Evolutionary conservation across 2,329 filamentous ascomycete species (phyloP).

Genomic region (Dactylella cylindrospora): DNA sequence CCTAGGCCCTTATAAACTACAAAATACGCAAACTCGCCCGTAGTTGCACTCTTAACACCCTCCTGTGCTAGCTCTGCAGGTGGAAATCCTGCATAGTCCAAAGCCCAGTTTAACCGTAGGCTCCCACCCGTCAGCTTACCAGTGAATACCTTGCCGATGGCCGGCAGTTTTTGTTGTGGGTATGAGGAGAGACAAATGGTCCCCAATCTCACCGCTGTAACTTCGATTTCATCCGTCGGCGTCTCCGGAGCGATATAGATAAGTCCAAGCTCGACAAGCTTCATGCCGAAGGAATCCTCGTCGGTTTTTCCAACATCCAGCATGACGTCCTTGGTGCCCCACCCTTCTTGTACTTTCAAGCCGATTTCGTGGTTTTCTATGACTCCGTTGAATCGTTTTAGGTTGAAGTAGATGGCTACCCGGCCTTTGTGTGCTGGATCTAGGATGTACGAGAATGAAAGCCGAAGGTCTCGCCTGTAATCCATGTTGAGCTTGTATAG

Average conservation of each 20-base stretch:
- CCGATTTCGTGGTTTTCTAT: constrained; percentile 29
- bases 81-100: constrained; percentile 32
- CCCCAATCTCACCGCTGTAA: constrained; percentile 4
- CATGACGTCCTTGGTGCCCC: constrained; percentile 32
- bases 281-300: constrained; percentile 27
- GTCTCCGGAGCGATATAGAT: constrained; percentile 6
- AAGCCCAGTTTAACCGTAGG: constrained; percentile 44
- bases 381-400: constrained; percentile 21
- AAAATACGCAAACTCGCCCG: constrained; percentile 47
- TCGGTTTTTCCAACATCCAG: constrained; percentile 38
- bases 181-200: constrained; percentile 22
- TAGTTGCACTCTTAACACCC: constrained; percentile 45
- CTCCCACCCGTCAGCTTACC: constrained; percentile 15
- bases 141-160: constrained; percentile 38
- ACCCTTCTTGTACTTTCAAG: constrained; percentile 36
- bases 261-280: constrained; percentile 24
- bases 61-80: constrained; percentile 3
- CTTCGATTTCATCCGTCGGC: not conserved
- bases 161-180: constrained; percentile 29
- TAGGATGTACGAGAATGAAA: constrained; percentile 45
- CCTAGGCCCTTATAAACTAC: constrained; percentile 45
- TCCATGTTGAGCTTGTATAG: constrained; percentile 44
- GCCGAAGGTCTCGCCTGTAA: constrained; percentile 26
- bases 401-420: constrained; percentile 42
- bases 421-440: constrained; percentile 35